Percentiles rank a stretch among this genome's conserved stretches.
These are phyloP conservation scores for Caloboletus firmus DNA, from an alignment of 1,284 basidiomycete genomes.

Conservation along the genomic window DNA sequence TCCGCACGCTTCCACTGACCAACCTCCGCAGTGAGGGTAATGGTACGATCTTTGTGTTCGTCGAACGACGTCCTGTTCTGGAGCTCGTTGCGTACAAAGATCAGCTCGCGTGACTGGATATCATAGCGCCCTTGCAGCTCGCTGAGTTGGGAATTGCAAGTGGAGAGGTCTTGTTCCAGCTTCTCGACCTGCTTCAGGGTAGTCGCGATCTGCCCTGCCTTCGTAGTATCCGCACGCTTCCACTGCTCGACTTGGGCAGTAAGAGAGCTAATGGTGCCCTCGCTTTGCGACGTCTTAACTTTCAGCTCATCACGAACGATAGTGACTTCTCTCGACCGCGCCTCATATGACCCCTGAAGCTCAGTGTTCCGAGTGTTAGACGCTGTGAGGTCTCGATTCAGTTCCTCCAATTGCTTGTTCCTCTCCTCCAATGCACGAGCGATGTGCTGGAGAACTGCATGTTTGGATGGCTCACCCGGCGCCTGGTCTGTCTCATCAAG, in stretches of 20 bases:
- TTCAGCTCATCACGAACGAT: neutral
- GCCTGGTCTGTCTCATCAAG: neutral
- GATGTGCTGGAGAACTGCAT: neutral
- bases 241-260: conserved; percentile 1
- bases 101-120: conserved; percentile 1
- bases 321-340: neutral
- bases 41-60: neutral
- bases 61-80: neutral
- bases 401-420: conserved; percentile 2
- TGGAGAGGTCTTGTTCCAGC: neutral
- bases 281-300: conserved; percentile 2
- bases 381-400: neutral
- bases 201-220: neutral
- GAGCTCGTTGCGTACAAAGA: neutral
- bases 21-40: neutral
- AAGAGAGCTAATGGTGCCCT: conserved; percentile 1
- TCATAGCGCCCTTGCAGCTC: conserved; percentile 1
- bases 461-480: neutral
- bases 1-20: neutral
- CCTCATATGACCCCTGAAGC: conserved; percentile 6
- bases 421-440: conserved; percentile 1
- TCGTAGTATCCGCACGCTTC: neutral
- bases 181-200: neutral
- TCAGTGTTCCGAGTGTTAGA: neutral
- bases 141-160: neutral